These are phyloP conservation scores for Exophiala calicioides DNA, from an alignment of 2,329 filamentous ascomycete genomes.

Conservation along the genomic window DNA sequence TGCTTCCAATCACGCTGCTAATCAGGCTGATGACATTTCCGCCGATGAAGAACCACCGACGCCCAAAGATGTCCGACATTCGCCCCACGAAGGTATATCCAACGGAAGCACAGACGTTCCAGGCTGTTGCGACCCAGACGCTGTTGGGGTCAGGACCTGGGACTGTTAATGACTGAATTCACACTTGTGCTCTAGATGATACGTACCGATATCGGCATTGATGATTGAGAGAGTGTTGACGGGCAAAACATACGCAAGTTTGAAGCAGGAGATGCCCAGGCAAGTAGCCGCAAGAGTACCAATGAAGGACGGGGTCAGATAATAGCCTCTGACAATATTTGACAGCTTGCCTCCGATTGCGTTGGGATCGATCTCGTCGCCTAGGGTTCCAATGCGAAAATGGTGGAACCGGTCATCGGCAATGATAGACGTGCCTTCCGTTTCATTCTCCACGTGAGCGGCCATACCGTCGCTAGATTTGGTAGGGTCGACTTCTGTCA, in stretches of 20 bases:
- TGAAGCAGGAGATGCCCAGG: slow-evolving; percentile 26
- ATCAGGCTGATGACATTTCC: slow-evolving; percentile 38
- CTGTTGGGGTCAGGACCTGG: slow-evolving; percentile 32
- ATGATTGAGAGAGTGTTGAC: slow-evolving; percentile 32
- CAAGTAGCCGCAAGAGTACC: slow-evolving; percentile 25
- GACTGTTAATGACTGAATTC: background rate
- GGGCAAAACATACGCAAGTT: slow-evolving; percentile 31
- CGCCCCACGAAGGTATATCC: slow-evolving; percentile 37
- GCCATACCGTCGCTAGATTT: too few relatives aligned
- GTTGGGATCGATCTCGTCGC: too few relatives aligned
- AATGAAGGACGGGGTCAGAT: slow-evolving; percentile 27
- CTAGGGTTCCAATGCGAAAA: too few relatives aligned
- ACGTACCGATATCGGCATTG: slow-evolving; percentile 34
- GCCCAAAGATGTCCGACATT: slow-evolving; percentile 39
- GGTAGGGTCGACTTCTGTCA: too few relatives aligned
- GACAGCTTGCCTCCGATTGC: slow-evolving; percentile 1
- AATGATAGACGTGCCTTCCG: too few relatives aligned
- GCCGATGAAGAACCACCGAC: slow-evolving; percentile 37
- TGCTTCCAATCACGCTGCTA: slow-evolving; percentile 41
- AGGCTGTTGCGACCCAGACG: slow-evolving; percentile 34
- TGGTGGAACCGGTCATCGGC: too few relatives aligned
- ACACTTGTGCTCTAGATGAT: background rate
- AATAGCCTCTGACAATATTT: slow-evolving; percentile 18
- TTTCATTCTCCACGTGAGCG: too few relatives aligned
- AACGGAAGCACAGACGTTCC: slow-evolving; percentile 33